Evolutionary conservation across 2,329 filamentous ascomycete genomes (phyloP), one percentile per base, ranked within the genome.

Genomic region (Chaetomium sp.): DNA sequence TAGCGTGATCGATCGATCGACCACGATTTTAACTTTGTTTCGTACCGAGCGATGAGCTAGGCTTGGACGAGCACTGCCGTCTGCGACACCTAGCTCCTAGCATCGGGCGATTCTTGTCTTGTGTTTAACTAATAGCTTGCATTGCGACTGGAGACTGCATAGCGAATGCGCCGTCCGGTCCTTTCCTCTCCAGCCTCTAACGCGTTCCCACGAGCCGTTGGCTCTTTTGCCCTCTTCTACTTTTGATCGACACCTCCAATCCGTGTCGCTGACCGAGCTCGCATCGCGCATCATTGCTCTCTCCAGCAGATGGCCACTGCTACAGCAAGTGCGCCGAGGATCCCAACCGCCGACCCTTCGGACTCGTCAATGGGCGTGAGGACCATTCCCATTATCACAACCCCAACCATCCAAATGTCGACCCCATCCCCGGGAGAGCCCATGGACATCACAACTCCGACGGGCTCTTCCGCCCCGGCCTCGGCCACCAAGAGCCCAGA

Each of bases 381-480:
- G 67, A 80, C 81, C 46, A 72, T 85, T 48, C 80, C 81, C 52
- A 81, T 84, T 61, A 73, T 79, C 58, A 76, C 76, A 55, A n/a
- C n/a, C n/a, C 77, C 81, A 40, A 79, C 75, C 57, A 79, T 82
- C 66, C 78, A 80, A 68, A 81, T 79, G 72, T 82, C 82, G 61
- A 76, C 79, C 53, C 78, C 80, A 19, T 78, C 77, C 49, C 77
- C 78, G 35, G 79, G 76, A 62, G 79, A 82, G 55, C 79, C 80
- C 57, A 85, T 85, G 81, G 81, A 85, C 59, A 76, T 83, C 60
- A 79, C 79, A 38, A 79, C 78, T 40, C 78, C 79, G 52, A 73
- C 75, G 59, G 74, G 73, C 67, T 71, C 74, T 57, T 73, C 71
- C 34, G 71, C 72, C 54, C 69, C 75, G 53, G 70, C 73, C 35